Percentiles rank a stretch among this genome's conserved stretches.
Conservation (phyloP, 2,329 filamentous ascomycete species). For the Geosmithia flava region DNA sequence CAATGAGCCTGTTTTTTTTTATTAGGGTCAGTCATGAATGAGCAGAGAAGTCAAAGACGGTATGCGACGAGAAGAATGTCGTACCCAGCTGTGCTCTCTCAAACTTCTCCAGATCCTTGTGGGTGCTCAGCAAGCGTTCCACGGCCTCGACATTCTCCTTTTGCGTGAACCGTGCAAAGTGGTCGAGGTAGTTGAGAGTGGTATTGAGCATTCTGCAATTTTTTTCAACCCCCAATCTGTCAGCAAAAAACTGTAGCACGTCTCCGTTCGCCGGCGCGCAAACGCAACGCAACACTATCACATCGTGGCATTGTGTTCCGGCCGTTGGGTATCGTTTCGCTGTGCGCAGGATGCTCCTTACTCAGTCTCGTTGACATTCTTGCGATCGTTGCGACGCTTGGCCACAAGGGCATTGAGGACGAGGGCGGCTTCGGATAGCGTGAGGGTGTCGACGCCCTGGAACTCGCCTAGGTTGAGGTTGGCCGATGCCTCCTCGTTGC, state of each 20-base stretch:
- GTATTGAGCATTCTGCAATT: conserved; percentile 59
- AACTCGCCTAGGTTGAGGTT: conserved; percentile 87
- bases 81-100: conserved; percentile 85
- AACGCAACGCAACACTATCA: too few species aligned
- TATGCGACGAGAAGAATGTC: too few species aligned
- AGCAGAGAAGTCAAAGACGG: not conserved
- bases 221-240: not conserved
- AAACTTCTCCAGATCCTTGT: conserved; percentile 75
- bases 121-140: conserved; percentile 69
- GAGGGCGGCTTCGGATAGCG: conserved; percentile 80
- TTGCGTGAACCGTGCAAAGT: conserved; percentile 91
- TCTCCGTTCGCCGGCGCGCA: not conserved
- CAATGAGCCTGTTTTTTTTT: conserved; percentile 55
- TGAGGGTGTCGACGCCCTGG: conserved; percentile 80
- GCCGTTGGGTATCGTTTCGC: too few species aligned
- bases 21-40: conserved; percentile 2
- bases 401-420: conserved; percentile 83
- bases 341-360: conserved; percentile 35
- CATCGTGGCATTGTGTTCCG: too few species aligned
- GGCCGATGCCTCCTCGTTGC: conserved; percentile 78
- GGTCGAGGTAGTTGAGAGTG: conserved; percentile 84
- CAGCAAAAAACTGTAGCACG: not conserved
- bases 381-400: conserved; percentile 66
- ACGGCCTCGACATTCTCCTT: conserved; percentile 94
- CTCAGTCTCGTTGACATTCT: conserved; percentile 77